Evolutionary conservation across 164 flowering plant species (phyloP), one percentile per base, ranked within the genome.

Genomic region (Malania oleifera): DNA sequence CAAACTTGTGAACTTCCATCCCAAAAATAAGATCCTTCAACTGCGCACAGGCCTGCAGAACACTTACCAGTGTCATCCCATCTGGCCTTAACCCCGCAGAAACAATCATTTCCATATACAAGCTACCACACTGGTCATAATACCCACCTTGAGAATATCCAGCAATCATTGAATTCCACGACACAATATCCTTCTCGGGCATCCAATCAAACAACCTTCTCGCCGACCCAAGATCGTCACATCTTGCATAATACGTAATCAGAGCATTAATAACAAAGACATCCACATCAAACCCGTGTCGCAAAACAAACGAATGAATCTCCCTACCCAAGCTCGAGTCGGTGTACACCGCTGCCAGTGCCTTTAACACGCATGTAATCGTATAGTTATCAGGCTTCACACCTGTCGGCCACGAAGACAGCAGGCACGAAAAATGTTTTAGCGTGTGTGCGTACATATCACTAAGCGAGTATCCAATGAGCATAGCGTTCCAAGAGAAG

Each of bases 81-180:
- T 85, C 61, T 2, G 89, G 85, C 52, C 52, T 71, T 57, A 80
- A 59, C 12, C 63, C 74, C 1, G 58, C 45, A 25, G 46, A 68
- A 28, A 53, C 52, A 57, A 76, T 52, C 87, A 92, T 78, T 29
- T 70, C 67, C 52, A 64, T 67, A 41, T 78, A 89, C 72, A 92
- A 56, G 8, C 24, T 65, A 67, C 82, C 75, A 49, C 89, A 82
- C 28, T 81, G 85, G 39, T 74, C 82, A 59, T 70, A 83, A 60
- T 22, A 70, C 31, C 93, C 91, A 52, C 69, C 60, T 51, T 89
- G 95, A 18, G 91, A 79, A 62, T 84, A 92, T 71, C 85, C 96
- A 24, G 86, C 64, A 57, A 87, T 76, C 89, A 87, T 85, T 0
- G 93, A 78, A 69, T 87, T 89, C 95, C 98, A 92, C 0, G 95